Conservation (phyloP, 164 flowering plant species). For the Aristolochia contorta region DNA sequence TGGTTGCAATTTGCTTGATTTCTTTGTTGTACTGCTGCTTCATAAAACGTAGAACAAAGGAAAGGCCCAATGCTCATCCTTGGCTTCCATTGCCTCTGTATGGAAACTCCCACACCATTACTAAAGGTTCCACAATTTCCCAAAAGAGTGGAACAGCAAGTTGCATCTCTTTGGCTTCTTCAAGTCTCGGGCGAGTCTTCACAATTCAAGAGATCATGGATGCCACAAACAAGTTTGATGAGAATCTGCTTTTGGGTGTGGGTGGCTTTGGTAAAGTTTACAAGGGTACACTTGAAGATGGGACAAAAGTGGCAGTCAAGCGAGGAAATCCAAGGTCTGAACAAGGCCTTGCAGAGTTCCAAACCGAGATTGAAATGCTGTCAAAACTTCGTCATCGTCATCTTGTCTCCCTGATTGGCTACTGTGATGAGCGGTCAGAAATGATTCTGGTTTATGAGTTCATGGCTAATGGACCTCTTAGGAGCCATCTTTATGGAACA, state of each 20-base stretch:
- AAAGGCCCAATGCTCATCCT: slow-evolving; percentile 40
- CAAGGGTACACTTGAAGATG: slow-evolving; percentile 81
- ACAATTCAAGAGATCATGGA: slow-evolving; percentile 75
- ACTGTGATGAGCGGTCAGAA: slow-evolving; percentile 86
- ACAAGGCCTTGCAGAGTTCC: slow-evolving; percentile 89
- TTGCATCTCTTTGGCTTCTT: slow-evolving; percentile 65
- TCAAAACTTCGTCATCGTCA: slow-evolving; percentile 96
- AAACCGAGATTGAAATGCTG: slow-evolving; percentile 88
- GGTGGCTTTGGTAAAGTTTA: slow-evolving; percentile 97
- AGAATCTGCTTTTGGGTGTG: slow-evolving; percentile 73
- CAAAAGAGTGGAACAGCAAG: slow-evolving; percentile 86
- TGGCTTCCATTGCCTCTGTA: slow-evolving; percentile 76
- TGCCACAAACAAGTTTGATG: slow-evolving; percentile 85
- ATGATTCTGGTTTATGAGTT: slow-evolving; percentile 89
- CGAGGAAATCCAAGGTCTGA: slow-evolving; percentile 89
- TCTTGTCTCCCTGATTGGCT: slow-evolving; percentile 91
- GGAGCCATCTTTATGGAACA: slow-evolving; percentile 86
- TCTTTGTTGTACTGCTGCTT: slow-evolving; percentile 48
- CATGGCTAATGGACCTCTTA: slow-evolving; percentile 94
- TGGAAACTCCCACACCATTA: slow-evolving; percentile 71
- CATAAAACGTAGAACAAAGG: slow-evolving; percentile 34
- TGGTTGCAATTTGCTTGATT: slow-evolving; percentile 25
- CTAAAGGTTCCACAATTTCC: slow-evolving; percentile 64
- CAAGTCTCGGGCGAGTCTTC: slow-evolving; percentile 64
- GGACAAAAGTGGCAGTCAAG: slow-evolving; percentile 73